Conservation (phyloP, 352 stramenopile species). For the Pythium scleroteichum region DNA sequence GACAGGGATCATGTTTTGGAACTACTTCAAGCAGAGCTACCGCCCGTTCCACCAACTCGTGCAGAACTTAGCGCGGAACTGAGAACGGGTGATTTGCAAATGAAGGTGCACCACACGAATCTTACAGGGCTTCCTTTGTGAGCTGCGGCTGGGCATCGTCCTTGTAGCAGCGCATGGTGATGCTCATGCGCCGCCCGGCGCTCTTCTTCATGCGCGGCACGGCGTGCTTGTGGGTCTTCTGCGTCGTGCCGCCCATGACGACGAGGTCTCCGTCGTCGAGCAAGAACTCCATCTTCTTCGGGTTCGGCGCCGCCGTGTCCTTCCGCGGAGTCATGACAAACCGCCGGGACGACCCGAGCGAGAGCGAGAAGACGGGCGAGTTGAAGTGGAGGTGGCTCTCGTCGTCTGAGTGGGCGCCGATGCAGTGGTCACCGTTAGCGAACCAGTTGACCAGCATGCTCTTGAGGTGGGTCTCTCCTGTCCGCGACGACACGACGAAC, state of each 20-base stretch:
- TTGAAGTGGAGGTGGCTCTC: slow-evolving; percentile 55
- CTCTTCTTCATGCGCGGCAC: slow-evolving; percentile 68
- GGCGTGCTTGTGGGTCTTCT: slow-evolving; percentile 81
- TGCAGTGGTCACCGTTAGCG: slow-evolving; percentile 72
- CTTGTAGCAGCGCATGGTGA: slow-evolving; percentile 61
- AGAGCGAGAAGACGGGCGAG: slow-evolving; percentile 67
- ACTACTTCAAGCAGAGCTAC: too few species aligned
- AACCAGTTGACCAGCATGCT: slow-evolving; percentile 83
- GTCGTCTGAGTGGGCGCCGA: slow-evolving; percentile 78
- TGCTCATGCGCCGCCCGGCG: slow-evolving; percentile 43
- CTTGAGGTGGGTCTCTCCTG: slow-evolving; percentile 19
- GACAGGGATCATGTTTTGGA: too few species aligned
- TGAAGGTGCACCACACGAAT: neutral
- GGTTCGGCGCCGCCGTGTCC: slow-evolving; percentile 15
- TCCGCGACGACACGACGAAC: slow-evolving; percentile 37
- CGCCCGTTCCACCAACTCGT: too few species aligned
- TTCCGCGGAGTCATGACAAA: slow-evolving; percentile 66
- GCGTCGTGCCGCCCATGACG: slow-evolving; percentile 78
- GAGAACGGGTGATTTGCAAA: too few species aligned
- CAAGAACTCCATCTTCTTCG: slow-evolving; percentile 48
- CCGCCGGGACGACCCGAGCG: slow-evolving; percentile 60
- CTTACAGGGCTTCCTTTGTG: neutral
- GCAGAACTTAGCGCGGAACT: too few species aligned
- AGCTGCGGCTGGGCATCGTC: slow-evolving; percentile 3
- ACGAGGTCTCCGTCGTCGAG: slow-evolving; percentile 75